Percentiles rank a stretch among this genome's conserved stretches.
Conservation (phyloP, 768 basidiomycete genomes). For the Gloeopeniophorella convolvens region DNA sequence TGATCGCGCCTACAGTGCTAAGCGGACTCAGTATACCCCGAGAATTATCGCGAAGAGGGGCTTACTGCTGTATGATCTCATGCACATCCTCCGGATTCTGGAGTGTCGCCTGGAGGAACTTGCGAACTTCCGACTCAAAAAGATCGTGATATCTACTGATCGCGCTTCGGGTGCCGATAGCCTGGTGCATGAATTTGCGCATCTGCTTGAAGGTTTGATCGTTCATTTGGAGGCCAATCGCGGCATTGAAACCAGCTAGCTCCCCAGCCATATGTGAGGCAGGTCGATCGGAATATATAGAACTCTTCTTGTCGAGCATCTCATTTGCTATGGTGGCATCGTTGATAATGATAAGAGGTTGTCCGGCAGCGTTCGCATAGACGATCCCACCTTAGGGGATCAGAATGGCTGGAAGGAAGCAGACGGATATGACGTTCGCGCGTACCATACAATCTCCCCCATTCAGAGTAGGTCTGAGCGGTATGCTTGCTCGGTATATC, state of each 20-base stretch:
- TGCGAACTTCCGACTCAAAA: no score
- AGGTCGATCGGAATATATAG: conserved; percentile 9
- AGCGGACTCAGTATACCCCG: no score
- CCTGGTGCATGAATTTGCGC: no score
- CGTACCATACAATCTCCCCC: conserved; percentile 6
- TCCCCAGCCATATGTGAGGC: conserved; percentile 10
- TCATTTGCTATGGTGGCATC: conserved; percentile 3
- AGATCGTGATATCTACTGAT: no score
- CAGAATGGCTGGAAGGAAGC: background rate
- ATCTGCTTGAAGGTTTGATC: no score
- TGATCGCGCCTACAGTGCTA: no score
- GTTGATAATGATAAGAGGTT: conserved; percentile 4
- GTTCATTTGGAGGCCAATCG: no score
- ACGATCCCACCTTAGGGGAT: conserved; percentile 1
- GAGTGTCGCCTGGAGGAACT: no score
- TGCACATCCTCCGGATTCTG: no score
- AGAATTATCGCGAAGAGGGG: no score
- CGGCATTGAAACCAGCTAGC: conserved; percentile 3
- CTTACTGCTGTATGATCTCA: no score
- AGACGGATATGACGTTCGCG: background rate
- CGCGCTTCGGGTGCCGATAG: no score
- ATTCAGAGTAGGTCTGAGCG: background rate
- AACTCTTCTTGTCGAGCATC: conserved; percentile 10
- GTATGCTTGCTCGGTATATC: background rate
- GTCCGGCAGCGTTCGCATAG: background rate